Conservation (phyloP, 2,329 filamentous ascomycete species). For the Macrophomina pseudophaseolina region DNA sequence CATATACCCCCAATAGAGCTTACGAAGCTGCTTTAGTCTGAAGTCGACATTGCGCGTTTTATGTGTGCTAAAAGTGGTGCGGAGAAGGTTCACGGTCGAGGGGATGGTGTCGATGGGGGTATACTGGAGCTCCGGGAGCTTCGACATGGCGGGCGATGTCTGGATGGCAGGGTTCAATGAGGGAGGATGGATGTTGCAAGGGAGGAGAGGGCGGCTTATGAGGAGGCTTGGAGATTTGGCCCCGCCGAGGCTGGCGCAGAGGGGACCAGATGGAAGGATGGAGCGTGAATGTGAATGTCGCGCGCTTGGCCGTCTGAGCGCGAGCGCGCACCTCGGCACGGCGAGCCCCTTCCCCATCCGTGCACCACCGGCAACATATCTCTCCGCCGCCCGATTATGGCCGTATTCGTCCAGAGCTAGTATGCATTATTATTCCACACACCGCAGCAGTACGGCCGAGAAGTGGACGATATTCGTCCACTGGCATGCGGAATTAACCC, state of each 20-base stretch:
- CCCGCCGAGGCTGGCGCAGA: background rate
- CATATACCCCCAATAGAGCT: constrained; percentile 84
- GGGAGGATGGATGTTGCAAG: background rate
- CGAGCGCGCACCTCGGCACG: background rate
- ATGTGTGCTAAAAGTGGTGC: constrained; percentile 74
- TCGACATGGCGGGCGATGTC: constrained; percentile 30
- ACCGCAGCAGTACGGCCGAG: no score
- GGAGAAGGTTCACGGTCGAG: constrained; percentile 56
- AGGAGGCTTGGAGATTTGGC: background rate
- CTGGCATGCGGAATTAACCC: no score
- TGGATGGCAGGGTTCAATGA: background rate
- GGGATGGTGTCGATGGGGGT: constrained; percentile 43
- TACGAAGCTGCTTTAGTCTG: constrained; percentile 83
- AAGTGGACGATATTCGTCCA: no score
- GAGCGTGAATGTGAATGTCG: background rate
- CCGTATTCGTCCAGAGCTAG: background rate
- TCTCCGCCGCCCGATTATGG: background rate
- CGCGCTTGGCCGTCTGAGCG: constrained; percentile 2
- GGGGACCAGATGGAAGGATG: background rate
- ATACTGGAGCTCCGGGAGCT: constrained; percentile 42
- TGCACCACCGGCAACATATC: background rate
- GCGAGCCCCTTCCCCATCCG: constrained; percentile 13
- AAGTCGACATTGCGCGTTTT: constrained; percentile 84
- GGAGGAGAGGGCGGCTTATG: background rate
- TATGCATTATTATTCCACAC: no score